A percentile compares a stretch with the other conserved stretches of the same genome.
phyloP scores from a whole-genome alignment of 768 basidiomycete species.

The Auricularia cornea region DNA sequence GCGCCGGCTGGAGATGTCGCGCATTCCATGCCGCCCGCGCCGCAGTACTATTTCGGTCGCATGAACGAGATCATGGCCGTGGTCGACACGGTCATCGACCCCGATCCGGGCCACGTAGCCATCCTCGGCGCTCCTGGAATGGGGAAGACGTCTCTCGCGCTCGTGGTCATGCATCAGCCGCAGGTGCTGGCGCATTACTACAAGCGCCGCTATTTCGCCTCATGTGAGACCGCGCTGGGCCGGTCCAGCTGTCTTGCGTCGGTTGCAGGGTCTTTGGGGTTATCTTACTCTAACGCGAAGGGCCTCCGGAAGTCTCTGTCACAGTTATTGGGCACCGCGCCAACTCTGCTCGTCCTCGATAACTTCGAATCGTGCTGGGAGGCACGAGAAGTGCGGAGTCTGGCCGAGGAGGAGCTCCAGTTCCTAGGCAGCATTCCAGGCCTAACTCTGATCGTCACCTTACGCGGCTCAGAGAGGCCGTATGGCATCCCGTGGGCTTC shows the following conservation, averaged over 20 bases:
- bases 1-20: too few species aligned
- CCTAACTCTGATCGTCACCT: background rate
- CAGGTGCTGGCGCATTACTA: conserved; percentile 17
- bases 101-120: conserved; percentile 1
- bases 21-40: background rate
- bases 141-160: conserved; percentile 32
- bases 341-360: conserved; percentile 2
- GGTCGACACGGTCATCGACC: background rate
- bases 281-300: background rate
- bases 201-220: conserved; percentile 23
- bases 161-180: conserved; percentile 22
- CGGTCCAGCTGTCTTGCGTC: background rate
- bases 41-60: background rate
- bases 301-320: background rate
- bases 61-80: background rate
- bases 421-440: background rate
- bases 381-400: background rate
- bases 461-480: background rate
- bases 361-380: background rate
- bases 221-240: conserved; percentile 18
- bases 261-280: background rate
- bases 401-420: background rate
- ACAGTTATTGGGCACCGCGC: conserved; percentile 9
- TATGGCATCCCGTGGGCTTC: background rate
- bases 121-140: conserved; percentile 27